Base-by-base conservation (phyloP, 2,329 filamentous ascomycete species). In the Amylocarpus encephaloides region DNA sequence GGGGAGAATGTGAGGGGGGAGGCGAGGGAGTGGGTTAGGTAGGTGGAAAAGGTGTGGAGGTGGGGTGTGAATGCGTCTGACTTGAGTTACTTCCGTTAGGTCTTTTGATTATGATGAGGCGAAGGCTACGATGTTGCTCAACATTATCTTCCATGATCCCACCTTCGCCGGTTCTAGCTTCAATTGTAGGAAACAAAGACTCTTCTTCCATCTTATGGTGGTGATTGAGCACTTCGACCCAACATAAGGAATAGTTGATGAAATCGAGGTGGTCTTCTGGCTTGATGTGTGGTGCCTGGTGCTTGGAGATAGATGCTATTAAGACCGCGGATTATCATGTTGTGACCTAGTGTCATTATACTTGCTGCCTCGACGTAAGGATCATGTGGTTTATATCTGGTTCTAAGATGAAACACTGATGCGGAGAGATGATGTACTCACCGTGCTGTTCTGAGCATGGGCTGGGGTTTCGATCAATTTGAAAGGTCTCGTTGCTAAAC, bases 121-220 rank as follows among this genome's bases (percentile, higher is more conserved):
- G 19, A 18, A 12, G 44, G 48, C 32, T 43, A 53, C 51, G 58
- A 56, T 73, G 72, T 46, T 74, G 69, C 16, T 66, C 63, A 5
- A 73, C 57, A 53, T 71, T 72, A 29, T 41, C 55, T 10, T 70
- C 68, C 69, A 73, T 73, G 18, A 73, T 50, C 0, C 68, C 70
- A 38, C 58, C 55, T 13, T 68, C 65, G 1, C 66, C 68, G 2
- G 64, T 53, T 19, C 68, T 51, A n/a, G 54, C 46, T 51, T 71
- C 67, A 22, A 73, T 64, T 0, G 58, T 55, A 0, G 70, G 69
- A 52, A 74, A 74, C 19, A 73, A 59, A 22, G 51, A 40, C 1
- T 44, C 51, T 43, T 74, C 72, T 49, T 74, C 71, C 0, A 54
- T 46, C 0, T 61, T 48, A 53, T 74, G 71, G 53, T 74, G 72